phyloP scores from a whole-genome alignment of 1,284 basidiomycete species.

The Trichosporon inkin region DNA sequence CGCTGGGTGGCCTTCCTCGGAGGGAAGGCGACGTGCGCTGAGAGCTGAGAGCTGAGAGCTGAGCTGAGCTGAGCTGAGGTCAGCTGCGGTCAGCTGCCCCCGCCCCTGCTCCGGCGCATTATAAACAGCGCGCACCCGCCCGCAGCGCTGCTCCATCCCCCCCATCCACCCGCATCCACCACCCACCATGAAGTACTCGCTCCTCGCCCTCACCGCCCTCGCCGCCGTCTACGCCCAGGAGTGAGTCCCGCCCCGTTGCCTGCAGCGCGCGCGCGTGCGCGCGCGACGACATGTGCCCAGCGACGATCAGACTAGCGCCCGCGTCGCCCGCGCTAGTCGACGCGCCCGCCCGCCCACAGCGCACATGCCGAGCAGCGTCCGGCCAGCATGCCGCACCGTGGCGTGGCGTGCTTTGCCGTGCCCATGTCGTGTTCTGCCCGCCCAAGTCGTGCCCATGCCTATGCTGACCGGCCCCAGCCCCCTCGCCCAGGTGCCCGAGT shows the following conservation, averaged over 20 bases:
- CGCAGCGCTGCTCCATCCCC: no score
- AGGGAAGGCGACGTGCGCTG: no score
- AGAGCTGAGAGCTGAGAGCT: no score
- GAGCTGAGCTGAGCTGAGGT: no score
- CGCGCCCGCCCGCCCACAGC: background rate
- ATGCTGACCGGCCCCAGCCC: slow-evolving; percentile 10
- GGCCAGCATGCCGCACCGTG: no score
- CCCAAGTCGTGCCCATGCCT: no score
- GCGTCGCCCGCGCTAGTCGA: background rate
- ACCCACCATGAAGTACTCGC: slow-evolving; percentile 15
- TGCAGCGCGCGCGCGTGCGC: background rate
- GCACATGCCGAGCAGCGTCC: no score
- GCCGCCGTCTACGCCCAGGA: slow-evolving; percentile 14
- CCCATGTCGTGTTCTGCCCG: background rate
- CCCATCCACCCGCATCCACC: slow-evolving; percentile 3
- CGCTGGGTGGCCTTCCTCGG: no score
- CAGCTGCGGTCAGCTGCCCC: no score
- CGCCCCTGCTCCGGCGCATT: no score
- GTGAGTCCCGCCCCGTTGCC: slow-evolving; percentile 3
- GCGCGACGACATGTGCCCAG: no score
- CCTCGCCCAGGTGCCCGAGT: slow-evolving; percentile 6
- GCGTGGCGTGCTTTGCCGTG: background rate
- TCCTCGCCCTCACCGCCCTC: slow-evolving; percentile 10
- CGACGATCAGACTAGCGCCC: background rate
- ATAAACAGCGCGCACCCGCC: slow-evolving; percentile 7